Conservation (phyloP, 1,284 basidiomycete species). For the Tausonia pullulans region DNA sequence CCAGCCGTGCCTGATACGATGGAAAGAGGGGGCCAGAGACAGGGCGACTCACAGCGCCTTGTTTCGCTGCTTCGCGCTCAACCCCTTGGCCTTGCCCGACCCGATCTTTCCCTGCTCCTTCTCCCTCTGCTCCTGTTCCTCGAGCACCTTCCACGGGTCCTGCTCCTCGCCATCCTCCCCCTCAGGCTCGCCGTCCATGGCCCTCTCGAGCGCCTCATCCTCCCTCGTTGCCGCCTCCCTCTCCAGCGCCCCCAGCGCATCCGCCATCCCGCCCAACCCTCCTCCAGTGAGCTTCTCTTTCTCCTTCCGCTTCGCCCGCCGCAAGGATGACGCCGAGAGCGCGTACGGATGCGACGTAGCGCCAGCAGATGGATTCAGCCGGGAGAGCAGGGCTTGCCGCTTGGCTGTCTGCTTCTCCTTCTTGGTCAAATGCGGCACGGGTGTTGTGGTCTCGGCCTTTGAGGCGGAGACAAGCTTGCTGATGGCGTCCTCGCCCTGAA, state of each 20-base stretch:
- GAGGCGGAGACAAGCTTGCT: not conserved
- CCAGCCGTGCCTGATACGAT: slow-evolving; percentile 4
- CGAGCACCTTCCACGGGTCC: slow-evolving; percentile 11
- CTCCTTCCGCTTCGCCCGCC: slow-evolving; percentile 57
- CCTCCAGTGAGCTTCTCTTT: slow-evolving; percentile 51
- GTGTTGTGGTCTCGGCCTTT: no score
- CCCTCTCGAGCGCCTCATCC: slow-evolving; percentile 11
- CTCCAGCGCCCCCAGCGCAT: slow-evolving; percentile 43
- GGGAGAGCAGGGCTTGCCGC: slow-evolving; percentile 46
- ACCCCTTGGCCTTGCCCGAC: slow-evolving; percentile 49
- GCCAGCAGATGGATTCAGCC: slow-evolving; percentile 36
- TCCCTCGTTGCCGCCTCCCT: slow-evolving; percentile 33
- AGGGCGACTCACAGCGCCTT: slow-evolving; percentile 49
- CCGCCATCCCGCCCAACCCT: slow-evolving; percentile 45
- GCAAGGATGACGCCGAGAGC: slow-evolving; percentile 55
- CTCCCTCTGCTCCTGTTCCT: slow-evolving; percentile 23
- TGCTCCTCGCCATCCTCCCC: slow-evolving; percentile 10
- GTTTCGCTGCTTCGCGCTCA: slow-evolving; percentile 56
- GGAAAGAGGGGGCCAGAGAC: not conserved
- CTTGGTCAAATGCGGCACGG: slow-evolving; percentile 40
- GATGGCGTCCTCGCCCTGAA: slow-evolving; percentile 1
- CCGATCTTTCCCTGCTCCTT: slow-evolving; percentile 48
- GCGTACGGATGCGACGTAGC: slow-evolving; percentile 44
- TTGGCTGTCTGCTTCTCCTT: slow-evolving; percentile 57
- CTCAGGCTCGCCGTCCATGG: not conserved